Conservation (phyloP, 2,329 filamentous ascomycete genomes). For the Amauroascus verrucosus region DNA sequence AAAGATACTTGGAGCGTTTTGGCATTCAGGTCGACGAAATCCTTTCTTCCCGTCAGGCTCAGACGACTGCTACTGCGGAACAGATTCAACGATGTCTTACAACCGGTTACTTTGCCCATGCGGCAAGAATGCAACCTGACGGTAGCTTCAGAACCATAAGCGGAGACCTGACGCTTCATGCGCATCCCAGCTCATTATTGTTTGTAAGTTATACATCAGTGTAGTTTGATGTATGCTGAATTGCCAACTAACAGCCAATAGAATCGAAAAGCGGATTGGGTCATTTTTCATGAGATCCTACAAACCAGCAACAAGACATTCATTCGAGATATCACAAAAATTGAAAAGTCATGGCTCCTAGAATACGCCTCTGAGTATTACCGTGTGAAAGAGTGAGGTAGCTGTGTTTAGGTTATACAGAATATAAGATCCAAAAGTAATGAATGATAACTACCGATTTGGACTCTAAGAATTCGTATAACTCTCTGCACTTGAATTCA, state of each 20-base stretch:
- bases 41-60: slow-evolving; percentile 27
- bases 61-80: slow-evolving; percentile 49
- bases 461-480: too few relatives aligned
- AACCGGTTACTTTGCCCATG: slow-evolving; percentile 84
- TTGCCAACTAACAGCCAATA: slow-evolving; percentile 21
- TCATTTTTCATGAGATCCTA: slow-evolving; percentile 87
- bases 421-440: background rate
- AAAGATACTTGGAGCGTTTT: slow-evolving; percentile 77
- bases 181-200: slow-evolving; percentile 85
- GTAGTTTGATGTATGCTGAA: background rate
- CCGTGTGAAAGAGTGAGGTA: slow-evolving; percentile 39
- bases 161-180: slow-evolving; percentile 65
- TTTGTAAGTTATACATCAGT: slow-evolving; percentile 47
- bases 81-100: slow-evolving; percentile 76
- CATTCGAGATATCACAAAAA: slow-evolving; percentile 84
- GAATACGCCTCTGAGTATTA: slow-evolving; percentile 85
- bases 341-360: slow-evolving; percentile 83
- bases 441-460: background rate
- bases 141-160: slow-evolving; percentile 81
- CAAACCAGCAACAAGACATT: slow-evolving; percentile 81
- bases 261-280: slow-evolving; percentile 92
- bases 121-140: slow-evolving; percentile 86
- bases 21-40: slow-evolving; percentile 60
- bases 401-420: background rate
- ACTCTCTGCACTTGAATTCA: too few relatives aligned